Base-by-base conservation (phyloP, 83 land plant species). In the Diphasiastrum complanatum region DNA sequence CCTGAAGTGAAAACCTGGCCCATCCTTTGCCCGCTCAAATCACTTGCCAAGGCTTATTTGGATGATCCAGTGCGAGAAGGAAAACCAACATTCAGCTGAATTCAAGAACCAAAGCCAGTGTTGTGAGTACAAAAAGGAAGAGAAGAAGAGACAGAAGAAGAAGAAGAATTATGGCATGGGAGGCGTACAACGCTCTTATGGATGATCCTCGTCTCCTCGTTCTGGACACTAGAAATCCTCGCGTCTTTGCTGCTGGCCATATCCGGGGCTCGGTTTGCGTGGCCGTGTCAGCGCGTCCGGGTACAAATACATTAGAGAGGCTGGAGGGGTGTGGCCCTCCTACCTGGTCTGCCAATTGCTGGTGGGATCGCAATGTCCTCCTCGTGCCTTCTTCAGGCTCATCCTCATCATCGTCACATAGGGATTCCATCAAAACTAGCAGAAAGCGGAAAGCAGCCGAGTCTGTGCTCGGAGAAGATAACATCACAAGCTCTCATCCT, bases 301-400 rank as follows among this genome's bases (percentile, higher is more conserved):
- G 33, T 5, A n/a, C n/a, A n/a, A 23, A 24, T 11, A 51, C 69
- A 11, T 25, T 62, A 20, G 65, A 67, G 37, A 62, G 32, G 40
- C 29, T 50, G 31, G 67, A 27, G 25, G 72, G 67, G 1, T 52
- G 53, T 43, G 48, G 64, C 4, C 64, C 51, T 19, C 47, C 67
- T 30, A 64, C 64, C 8, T 69, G 69, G 68, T 54, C 74, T 36
- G 25, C 41, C 1, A 51, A 63, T 30, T 70, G 69, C 51, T 70
- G 74, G 74, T 70, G 74, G 74, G 74, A 51, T 63, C 48, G 60
- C 31, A 46, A 70, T 33, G 28, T 70, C 19, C 35, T 70, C n/a
- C 72, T 70, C 0, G 45, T 70, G 14, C 28, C 69, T 24, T 45
- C 64, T 41, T 14, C 5, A 27, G 43, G 6, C 1, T 30, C 16